phyloP scores from a whole-genome alignment of 2,329 filamentous ascomycete genomes.

The Aureobasidium sp. region DNA sequence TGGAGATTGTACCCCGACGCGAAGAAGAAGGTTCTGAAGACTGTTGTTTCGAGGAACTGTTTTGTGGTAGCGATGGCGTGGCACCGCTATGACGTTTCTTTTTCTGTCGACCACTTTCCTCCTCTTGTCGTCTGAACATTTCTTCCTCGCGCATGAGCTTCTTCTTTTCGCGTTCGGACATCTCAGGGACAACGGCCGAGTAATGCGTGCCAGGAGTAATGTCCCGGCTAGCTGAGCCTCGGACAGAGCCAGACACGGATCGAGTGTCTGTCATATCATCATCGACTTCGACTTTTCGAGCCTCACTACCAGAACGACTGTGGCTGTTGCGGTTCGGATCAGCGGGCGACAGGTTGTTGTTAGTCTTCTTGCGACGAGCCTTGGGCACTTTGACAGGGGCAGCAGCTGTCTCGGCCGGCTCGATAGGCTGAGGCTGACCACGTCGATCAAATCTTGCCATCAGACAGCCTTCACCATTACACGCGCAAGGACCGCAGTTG shows the following conservation, averaged over 20 bases:
- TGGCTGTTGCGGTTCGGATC: slow-evolving; percentile 47
- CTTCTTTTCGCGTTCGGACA: slow-evolving; percentile 56
- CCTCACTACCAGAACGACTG: slow-evolving; percentile 56
- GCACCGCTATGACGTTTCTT: slow-evolving; percentile 52
- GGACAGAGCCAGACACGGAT: slow-evolving; percentile 52
- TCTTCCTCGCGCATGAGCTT: slow-evolving; percentile 58
- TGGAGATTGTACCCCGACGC: not conserved
- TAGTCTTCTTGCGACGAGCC: slow-evolving; percentile 41
- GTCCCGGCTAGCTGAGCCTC: slow-evolving; percentile 50
- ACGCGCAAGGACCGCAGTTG: slow-evolving; percentile 75
- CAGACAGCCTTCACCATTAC: slow-evolving; percentile 42
- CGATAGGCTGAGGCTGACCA: slow-evolving; percentile 17
- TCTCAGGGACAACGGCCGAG: slow-evolving; percentile 42
- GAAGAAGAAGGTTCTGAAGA: slow-evolving; percentile 12
- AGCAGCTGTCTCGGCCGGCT: slow-evolving; percentile 18
- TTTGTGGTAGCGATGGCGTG: slow-evolving; percentile 36
- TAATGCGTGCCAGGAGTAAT: slow-evolving; percentile 52
- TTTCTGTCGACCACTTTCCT: slow-evolving; percentile 43
- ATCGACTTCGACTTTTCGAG: slow-evolving; percentile 38
- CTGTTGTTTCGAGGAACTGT: slow-evolving; percentile 25
- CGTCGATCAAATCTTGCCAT: slow-evolving; percentile 32
- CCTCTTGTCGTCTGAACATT: slow-evolving; percentile 54
- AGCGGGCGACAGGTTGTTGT: slow-evolving; percentile 46
- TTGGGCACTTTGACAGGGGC: slow-evolving; percentile 32
- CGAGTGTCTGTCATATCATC: slow-evolving; percentile 51